Conservation (phyloP, 2,329 filamentous ascomycete species). For the Cladosporium austrohemisphaericum region DNA sequence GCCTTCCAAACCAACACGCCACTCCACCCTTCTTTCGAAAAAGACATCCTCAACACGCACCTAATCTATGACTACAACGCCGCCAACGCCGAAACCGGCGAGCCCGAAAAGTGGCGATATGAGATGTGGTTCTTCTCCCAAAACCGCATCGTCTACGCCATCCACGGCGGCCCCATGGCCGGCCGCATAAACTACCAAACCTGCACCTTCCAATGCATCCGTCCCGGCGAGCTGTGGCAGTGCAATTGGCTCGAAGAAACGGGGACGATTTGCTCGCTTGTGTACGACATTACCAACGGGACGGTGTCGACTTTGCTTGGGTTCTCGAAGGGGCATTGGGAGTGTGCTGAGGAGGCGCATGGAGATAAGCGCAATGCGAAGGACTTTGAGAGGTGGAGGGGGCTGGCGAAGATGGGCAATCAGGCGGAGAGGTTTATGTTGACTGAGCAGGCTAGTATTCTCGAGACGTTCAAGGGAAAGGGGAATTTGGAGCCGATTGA, state of each 20-base stretch:
- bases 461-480: conserved; percentile 49
- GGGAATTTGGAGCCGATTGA: conserved; percentile 48
- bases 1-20: conserved; percentile 25
- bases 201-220: conserved; percentile 51
- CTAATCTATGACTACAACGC: conserved; percentile 57
- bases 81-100: conserved; percentile 42
- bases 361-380: conserved; percentile 54
- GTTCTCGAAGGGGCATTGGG: conserved; percentile 56
- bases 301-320: conserved; percentile 52
- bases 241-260: conserved; percentile 61
- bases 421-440: conserved; percentile 52
- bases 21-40: conserved; percentile 37
- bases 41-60: conserved; percentile 52
- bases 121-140: conserved; percentile 57
- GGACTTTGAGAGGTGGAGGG: conserved; percentile 52
- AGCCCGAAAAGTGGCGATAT: conserved; percentile 58
- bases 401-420: conserved; percentile 46
- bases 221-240: conserved; percentile 57
- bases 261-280: conserved; percentile 53
- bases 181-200: conserved; percentile 53
- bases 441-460: conserved; percentile 52
- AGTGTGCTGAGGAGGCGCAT: conserved; percentile 47
- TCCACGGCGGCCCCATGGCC: conserved; percentile 57
- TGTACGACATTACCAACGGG: conserved; percentile 52
- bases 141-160: conserved; percentile 53